phyloP scores from a whole-genome alignment of 305 asterid species.

The Fraxinus latifolia region DNA sequence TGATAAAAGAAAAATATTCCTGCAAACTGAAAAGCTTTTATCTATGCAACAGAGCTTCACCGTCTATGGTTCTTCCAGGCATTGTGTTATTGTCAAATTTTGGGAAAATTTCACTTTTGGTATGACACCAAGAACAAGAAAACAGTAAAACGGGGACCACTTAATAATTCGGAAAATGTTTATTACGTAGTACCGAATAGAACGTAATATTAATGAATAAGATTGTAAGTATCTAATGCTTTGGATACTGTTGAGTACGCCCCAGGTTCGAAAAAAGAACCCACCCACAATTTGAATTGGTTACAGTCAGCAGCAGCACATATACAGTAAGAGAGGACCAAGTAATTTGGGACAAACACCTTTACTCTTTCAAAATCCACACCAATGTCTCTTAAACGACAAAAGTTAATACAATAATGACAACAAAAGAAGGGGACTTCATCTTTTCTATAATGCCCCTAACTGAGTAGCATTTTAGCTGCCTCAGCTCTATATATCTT shows the following conservation, averaged over 20 bases:
- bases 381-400: conserved; percentile 25
- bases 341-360: conserved; percentile 9
- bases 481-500: not conserved
- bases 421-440: conserved; percentile 20
- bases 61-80: conserved; percentile 9
- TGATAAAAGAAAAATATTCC: not conserved
- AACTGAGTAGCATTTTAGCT: not conserved
- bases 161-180: not conserved
- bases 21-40: conserved; percentile 17
- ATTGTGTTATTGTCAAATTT: conserved; percentile 9
- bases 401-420: conserved; percentile 28
- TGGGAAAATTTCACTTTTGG: conserved; percentile 12
- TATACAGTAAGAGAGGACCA: not conserved
- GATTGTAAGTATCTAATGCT: not conserved
- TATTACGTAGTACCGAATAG: not conserved
- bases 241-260: not conserved
- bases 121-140: conserved; percentile 22
- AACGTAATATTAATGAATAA: not conserved
- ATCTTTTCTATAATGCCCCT: conserved; percentile 23
- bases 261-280: not conserved
- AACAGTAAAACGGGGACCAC: conserved; percentile 30
- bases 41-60: conserved; percentile 16
- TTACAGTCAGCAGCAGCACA: not conserved
- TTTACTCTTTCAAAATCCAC: conserved; percentile 26
- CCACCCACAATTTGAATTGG: not conserved